A percentile compares a stretch with the other conserved stretches of the same genome.
phyloP scores from a whole-genome alignment of 108 stramenopile species.

The Fragilaria crotonensis region DNA sequence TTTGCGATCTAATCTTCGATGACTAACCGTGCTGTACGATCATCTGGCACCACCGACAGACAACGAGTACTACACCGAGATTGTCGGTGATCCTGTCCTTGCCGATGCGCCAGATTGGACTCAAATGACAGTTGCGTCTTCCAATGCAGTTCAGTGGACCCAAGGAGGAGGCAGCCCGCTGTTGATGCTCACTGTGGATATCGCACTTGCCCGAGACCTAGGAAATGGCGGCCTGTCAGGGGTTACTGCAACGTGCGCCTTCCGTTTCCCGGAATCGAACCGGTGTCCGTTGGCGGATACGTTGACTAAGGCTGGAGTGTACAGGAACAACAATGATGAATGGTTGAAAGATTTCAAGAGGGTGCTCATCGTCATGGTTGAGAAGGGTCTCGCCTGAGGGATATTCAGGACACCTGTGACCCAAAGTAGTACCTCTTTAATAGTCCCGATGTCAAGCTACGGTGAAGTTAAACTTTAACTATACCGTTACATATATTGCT shows the following conservation, averaged over 20 bases:
- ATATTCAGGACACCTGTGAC: too few relatives aligned
- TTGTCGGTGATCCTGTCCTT: background rate
- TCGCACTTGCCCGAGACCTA: constrained; percentile 29
- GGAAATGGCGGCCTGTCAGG: constrained; percentile 1
- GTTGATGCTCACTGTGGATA: constrained; percentile 28
- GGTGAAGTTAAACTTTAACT: too few relatives aligned
- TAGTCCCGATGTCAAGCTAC: too few relatives aligned
- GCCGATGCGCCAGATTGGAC: constrained; percentile 9
- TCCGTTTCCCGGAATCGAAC: constrained; percentile 2
- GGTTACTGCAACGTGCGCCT: constrained; percentile 13
- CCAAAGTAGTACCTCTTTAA: too few relatives aligned
- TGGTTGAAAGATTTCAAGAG: constrained; percentile 24
- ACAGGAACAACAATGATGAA: background rate
- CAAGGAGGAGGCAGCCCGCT: background rate
- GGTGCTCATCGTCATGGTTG: constrained; percentile 18
- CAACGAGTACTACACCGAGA: background rate
- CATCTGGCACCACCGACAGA: too few relatives aligned
- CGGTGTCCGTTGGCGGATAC: constrained; percentile 19
- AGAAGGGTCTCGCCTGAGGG: constrained; percentile 23
- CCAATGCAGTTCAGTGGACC: constrained; percentile 10
- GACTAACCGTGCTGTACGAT: background rate
- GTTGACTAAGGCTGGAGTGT: constrained; percentile 1
- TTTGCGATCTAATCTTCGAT: background rate
- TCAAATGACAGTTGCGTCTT: constrained; percentile 18
- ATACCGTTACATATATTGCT: too few relatives aligned